Conservation (phyloP, 2,329 filamentous ascomycete species). For the Trichoderma endophyticum region DNA sequence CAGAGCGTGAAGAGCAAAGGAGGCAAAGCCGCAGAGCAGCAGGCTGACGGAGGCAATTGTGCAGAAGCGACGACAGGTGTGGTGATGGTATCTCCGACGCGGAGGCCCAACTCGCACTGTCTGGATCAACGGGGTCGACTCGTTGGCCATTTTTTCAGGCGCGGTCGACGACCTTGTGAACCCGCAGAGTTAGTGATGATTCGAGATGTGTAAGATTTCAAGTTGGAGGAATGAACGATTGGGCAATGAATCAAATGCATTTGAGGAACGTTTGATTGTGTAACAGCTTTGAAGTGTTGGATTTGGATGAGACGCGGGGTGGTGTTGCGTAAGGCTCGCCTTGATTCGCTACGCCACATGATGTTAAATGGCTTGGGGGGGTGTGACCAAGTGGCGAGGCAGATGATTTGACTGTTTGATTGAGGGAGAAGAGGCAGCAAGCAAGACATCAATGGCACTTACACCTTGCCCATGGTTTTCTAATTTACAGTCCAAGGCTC, state of each 20-base stretch:
- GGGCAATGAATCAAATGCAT: neutral
- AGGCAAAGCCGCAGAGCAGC: conserved; percentile 48
- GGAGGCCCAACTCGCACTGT: conserved; percentile 55
- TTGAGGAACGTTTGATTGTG: neutral
- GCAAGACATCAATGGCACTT: conserved; percentile 5
- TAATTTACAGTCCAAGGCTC: neutral
- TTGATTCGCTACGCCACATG: conserved; percentile 15
- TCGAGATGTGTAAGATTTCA: neutral
- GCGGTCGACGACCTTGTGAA: conserved; percentile 18
- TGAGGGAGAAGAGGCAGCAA: neutral
- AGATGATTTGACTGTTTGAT: neutral
- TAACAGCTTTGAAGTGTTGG: neutral
- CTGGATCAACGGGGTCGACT: conserved; percentile 65
- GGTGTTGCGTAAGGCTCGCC: conserved; percentile 1
- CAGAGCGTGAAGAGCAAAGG: conserved; percentile 48
- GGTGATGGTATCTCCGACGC: conserved; percentile 55
- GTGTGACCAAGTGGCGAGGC: conserved; percentile 9
- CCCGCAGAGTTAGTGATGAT: neutral
- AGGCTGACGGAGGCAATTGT: conserved; percentile 58
- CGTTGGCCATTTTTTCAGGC: conserved; percentile 40
- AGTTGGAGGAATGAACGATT: neutral
- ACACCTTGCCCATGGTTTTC: conserved; percentile 18
- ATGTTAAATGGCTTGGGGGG: neutral
- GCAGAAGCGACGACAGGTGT: conserved; percentile 62
- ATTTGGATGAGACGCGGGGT: neutral